A percentile compares a stretch with the other conserved stretches of the same genome.
Evolutionary conservation across 2,329 filamentous ascomycete genomes (phyloP).

Genomic region (Cryoendolithus antarcticus): DNA sequence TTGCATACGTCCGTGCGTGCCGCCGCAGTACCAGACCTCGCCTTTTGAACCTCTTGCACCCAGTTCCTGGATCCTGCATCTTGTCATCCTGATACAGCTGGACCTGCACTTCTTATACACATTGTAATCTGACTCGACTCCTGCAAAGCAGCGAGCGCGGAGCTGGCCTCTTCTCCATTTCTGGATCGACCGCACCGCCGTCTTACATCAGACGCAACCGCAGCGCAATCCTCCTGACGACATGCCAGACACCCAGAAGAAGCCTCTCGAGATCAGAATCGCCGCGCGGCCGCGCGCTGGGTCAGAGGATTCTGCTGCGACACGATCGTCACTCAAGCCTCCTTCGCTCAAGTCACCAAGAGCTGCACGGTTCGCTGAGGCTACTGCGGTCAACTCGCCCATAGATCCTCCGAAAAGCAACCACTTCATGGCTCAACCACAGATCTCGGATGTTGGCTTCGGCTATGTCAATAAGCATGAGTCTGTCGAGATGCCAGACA

Average conservation of each 20-base stretch:
- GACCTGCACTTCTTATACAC: too few species aligned
- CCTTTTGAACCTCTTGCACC: too few species aligned
- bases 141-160: constrained; percentile 1
- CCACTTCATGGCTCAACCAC: constrained; percentile 48
- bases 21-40: too few species aligned
- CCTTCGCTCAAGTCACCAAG: constrained; percentile 40
- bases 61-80: too few species aligned
- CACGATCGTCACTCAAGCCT: constrained; percentile 13
- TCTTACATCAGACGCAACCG: constrained; percentile 18
- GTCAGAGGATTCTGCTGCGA: constrained; percentile 18
- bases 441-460: constrained; percentile 81
- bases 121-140: too few species aligned
- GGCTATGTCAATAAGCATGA: constrained; percentile 61
- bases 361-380: constrained; percentile 69
- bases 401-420: constrained; percentile 46
- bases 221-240: constrained; percentile 24
- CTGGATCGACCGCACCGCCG: constrained; percentile 9
- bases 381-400: constrained; percentile 66
- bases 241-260: constrained; percentile 36
- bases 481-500: constrained; percentile 46
- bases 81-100: too few species aligned
- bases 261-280: constrained; percentile 27
- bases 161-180: constrained; percentile 22
- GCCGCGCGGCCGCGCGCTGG: constrained; percentile 26
- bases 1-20: too few species aligned